A percentile compares a stretch with the other conserved stretches of the same genome.
phyloP scores from a whole-genome alignment of 192 early-diverging fungal genomes.

The Podila minutissima region DNA sequence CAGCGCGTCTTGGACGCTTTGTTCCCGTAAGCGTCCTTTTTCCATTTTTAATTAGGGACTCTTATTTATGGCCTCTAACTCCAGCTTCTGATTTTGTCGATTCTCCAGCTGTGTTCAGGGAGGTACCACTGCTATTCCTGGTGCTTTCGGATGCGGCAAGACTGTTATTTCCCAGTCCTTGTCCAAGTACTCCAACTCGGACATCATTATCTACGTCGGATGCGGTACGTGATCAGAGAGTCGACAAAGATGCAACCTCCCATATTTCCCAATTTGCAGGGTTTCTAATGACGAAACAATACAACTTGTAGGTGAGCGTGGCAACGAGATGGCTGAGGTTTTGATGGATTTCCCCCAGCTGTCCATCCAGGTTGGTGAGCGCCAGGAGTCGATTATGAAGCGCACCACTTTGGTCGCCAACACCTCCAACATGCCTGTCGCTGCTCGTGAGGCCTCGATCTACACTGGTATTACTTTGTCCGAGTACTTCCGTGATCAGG shows the following conservation, averaged over 20 bases:
- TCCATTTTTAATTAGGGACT: no score
- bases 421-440: slow-evolving; percentile 99
- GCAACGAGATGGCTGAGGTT: slow-evolving; percentile 99
- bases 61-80: no score
- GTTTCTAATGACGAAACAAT: neutral
- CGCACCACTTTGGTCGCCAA: slow-evolving; percentile 99
- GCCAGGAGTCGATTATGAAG: slow-evolving; percentile 99
- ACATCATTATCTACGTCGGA: slow-evolving; percentile 99
- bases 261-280: neutral
- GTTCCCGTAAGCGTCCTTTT: slow-evolving; percentile 79
- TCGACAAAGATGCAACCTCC: neutral
- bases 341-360: slow-evolving; percentile 99
- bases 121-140: slow-evolving; percentile 99
- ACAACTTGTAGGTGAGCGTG: slow-evolving; percentile 82
- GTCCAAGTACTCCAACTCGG: slow-evolving; percentile 99
- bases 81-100: neutral
- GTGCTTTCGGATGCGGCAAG: slow-evolving; percentile 99
- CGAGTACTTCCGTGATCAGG: slow-evolving; percentile 99
- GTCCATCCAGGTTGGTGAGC: slow-evolving; percentile 92
- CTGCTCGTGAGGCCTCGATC: slow-evolving; percentile 99
- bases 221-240: slow-evolving; percentile 55
- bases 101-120: slow-evolving; percentile 91
- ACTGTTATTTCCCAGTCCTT: slow-evolving; percentile 99
- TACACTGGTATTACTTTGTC: slow-evolving; percentile 99
- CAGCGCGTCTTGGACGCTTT: slow-evolving; percentile 99